Evolutionary conservation across 345 rosid species (phyloP), one percentile per base, ranked within the genome.

Genomic region (Trapa incisa): DNA sequence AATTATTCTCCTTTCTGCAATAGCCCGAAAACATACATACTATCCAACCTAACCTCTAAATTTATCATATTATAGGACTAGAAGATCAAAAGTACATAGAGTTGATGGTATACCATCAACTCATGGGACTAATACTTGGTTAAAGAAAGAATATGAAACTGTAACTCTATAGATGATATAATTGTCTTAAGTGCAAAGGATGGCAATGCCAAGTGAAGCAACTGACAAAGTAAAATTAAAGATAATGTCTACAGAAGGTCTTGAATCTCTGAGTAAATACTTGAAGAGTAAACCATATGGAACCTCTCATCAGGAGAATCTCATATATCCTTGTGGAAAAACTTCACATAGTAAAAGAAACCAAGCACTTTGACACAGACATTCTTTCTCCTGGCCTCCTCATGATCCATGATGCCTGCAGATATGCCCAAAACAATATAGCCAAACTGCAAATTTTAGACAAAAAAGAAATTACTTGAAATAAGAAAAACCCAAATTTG

Each of bases 381-480:
- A 65, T 64, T 70, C 64, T 64, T 70, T 70, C 73, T 70, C 64
- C 73, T 70, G 16, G 73, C 77, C 64, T 74, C 74, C 58, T 74
- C 77, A 53, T 74, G 71, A 45, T 74, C 77, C 77, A 74, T 74
- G 62, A 74, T 74, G 60, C 77, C 77, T 16, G 74, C 77, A 22
- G 71, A 74, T 47, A 70, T 74, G 32, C 74, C 70, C 47, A 74
- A 8, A 29, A 74, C 74, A 62, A 70, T 74, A 48, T 74, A 74
- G 39, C 77, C 74, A 70, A 70, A 74, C 77, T 74, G 68, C 68
- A 62, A 61, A 10, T 45, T 36, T 67, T 67, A 6, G 37, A 13
- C 22, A 36, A 0, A 69, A 37, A 3, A 2, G 32, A n/a, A 33
- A 33, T 63, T 53, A 70, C 29, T 22, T 3, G 7, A 32, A 29